Percentiles rank a stretch among this genome's conserved stretches.
Evolutionary conservation across 768 basidiomycete genomes (phyloP).

Genomic region (Leccinum truebloodii): DNA sequence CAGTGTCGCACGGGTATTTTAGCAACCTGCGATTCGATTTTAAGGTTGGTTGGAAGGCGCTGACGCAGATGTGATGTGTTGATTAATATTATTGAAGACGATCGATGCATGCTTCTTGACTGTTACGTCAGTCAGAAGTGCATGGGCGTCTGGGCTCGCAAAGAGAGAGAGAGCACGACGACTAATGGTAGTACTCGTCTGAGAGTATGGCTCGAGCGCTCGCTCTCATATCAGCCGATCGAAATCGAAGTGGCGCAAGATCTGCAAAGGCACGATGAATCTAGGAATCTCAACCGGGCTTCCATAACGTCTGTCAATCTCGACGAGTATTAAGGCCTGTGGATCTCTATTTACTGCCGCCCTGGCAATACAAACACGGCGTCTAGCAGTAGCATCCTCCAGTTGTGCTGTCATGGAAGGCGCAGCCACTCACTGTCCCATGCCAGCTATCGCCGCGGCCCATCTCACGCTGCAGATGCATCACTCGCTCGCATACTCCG

Average conservation of each 20-base stretch:
- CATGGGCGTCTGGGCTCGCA: constrained; percentile 1
- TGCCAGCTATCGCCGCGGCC: constrained; percentile 27
- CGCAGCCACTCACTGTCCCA: constrained; percentile 2
- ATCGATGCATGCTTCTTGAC: constrained; percentile 9
- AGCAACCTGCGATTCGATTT: constrained; percentile 16
- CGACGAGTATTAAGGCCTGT: constrained; percentile 19
- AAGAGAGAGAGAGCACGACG: neutral
- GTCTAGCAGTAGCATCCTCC: constrained; percentile 15
- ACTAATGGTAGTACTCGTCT: constrained; percentile 1
- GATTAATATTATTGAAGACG: constrained; percentile 20
- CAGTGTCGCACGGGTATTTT: constrained; percentile 4
- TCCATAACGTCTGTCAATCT: constrained; percentile 26
- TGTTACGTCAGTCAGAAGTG: constrained; percentile 9
- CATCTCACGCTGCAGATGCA: constrained; percentile 16
- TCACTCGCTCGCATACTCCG: constrained; percentile 17
- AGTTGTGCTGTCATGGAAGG: constrained; percentile 16
- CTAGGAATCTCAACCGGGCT: constrained; percentile 18
- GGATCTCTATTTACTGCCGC: constrained; percentile 18
- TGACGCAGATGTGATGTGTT: constrained; percentile 18
- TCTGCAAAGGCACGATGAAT: constrained; percentile 24
- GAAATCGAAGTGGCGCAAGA: constrained; percentile 21
- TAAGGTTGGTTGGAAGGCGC: constrained; percentile 19
- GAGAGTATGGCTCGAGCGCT: neutral
- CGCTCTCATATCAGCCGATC: constrained; percentile 13
- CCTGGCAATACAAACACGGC: constrained; percentile 12